Evolutionary conservation across 169 alveolate genomes (phyloP), one percentile per base, ranked within the genome.

Genomic region (Cryptosporidium sp.): DNA sequence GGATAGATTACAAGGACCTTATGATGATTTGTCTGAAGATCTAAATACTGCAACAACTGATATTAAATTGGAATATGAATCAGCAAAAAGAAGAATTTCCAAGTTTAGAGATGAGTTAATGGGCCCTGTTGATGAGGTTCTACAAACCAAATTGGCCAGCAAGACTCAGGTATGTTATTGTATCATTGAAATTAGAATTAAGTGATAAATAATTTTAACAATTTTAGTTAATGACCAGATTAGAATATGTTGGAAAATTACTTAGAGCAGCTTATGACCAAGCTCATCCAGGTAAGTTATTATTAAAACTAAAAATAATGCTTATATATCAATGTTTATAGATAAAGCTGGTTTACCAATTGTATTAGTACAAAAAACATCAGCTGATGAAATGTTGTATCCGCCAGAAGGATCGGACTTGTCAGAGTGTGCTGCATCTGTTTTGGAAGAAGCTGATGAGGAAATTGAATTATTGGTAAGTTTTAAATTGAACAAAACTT

Each of bases 211-310:
- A 48, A 48, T 48, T 48, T 48, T 39, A 48, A 14, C 4, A 48
- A 48, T 48, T 48, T 48, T 39, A 80, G 89, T 67, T 80, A 26
- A 80, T 80, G 89, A 61, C 52, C 18, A 80, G 89, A 80, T 80
- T 80, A 29, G 89, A 59, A 41, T 80, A 80, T 31, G 89, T 80
- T n/a, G 89, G 80, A 14, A 80, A 80, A 65, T 33, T 80, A 43
- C 67, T 80, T 37, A 50, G 89, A 45, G 75, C 89, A 29, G 89
- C 89, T n/a, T 80, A 80, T 80, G 89, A 80, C 12, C 89, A 80
- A 45, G 89, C 89, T 65, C 75, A 80, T 80, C 89, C 89, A 80
- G 89, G 89, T 80, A 80, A 62, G 89, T 62, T 37, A 33, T 45
- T 23, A n/a, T 5, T 23, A 39, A 69, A 41, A 69, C n/a, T 16